A percentile compares a stretch with the other conserved stretches of the same genome.
phyloP scores from a whole-genome alignment of 192 early-diverging fungal genomes.

The Gonapodya prolifera region DNA sequence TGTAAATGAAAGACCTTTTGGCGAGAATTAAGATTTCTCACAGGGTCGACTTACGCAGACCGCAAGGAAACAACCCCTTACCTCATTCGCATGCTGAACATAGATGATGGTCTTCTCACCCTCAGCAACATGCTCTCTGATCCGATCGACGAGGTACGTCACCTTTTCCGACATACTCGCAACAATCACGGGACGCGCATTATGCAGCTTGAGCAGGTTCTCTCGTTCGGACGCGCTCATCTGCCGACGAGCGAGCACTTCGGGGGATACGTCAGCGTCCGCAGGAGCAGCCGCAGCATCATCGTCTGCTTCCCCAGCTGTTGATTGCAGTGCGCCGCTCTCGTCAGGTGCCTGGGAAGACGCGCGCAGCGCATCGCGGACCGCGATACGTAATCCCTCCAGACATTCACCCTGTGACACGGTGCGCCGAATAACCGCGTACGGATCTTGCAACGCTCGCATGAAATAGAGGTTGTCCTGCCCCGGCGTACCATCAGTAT shows the following conservation, averaged over 20 bases:
- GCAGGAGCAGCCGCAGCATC: no score
- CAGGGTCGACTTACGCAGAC: constrained; percentile 8
- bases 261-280: neutral
- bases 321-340: no score
- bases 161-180: constrained; percentile 40
- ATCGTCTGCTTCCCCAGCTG: no score
- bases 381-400: neutral
- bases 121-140: constrained; percentile 11
- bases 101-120: constrained; percentile 52
- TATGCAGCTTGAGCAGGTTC: neutral
- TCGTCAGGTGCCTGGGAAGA: no score
- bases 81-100: constrained; percentile 15
- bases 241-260: neutral
- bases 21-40: constrained; percentile 26
- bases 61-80: constrained; percentile 1
- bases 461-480: no score
- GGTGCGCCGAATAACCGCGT: no score
- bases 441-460: no score
- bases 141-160: constrained; percentile 33
- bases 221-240: neutral
- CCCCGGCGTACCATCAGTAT: no score
- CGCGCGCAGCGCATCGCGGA: neutral
- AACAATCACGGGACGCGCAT: constrained; percentile 8
- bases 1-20: constrained; percentile 22
- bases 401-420: neutral